Percentiles rank a stretch among this genome's conserved stretches.
These are phyloP conservation scores for Quercus agrifolia DNA, from an alignment of 306 rosid species.

Conservation along the genomic window DNA sequence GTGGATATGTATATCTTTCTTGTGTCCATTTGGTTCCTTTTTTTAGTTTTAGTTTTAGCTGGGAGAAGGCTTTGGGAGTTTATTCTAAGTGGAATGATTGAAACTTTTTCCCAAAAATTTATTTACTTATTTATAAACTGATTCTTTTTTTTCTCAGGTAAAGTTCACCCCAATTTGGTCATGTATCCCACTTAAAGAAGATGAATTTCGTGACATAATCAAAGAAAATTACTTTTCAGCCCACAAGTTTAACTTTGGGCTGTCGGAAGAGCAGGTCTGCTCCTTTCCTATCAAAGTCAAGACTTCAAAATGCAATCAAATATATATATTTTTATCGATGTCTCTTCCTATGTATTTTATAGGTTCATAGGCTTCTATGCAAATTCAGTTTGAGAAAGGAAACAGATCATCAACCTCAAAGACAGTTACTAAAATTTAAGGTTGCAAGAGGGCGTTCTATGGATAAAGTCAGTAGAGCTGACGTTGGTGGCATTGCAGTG, in stretches of 20 bases:
- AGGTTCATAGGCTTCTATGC: conserved; percentile 46
- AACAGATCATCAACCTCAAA: conserved; percentile 6
- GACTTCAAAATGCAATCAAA: conserved; percentile 2
- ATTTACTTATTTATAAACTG: not conserved
- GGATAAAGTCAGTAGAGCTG: conserved; percentile 19
- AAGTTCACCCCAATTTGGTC: conserved; percentile 42
- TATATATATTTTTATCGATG: not conserved
- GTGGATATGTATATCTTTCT: not conserved
- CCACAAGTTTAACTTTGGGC: conserved; percentile 54
- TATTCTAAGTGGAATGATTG: not conserved
- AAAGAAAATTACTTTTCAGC: conserved; percentile 48
- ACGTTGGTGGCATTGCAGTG: conserved; percentile 14
- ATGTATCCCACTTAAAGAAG: conserved; percentile 55
- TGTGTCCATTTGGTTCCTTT: not conserved
- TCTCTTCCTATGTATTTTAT: conserved; percentile 13
- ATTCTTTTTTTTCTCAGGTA: conserved; percentile 36
- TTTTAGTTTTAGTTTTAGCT: not conserved
- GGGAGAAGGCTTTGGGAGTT: not conserved
- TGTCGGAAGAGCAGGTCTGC: conserved; percentile 61
- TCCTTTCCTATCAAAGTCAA: conserved; percentile 17
- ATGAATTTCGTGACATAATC: conserved; percentile 41
- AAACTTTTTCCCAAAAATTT: not conserved
- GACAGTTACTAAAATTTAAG: conserved; percentile 10
- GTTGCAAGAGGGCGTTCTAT: conserved; percentile 2
- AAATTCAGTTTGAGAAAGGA: conserved; percentile 40